phyloP scores from a whole-genome alignment of 2,329 filamentous ascomycete genomes.

The Ophiostoma piceae region DNA sequence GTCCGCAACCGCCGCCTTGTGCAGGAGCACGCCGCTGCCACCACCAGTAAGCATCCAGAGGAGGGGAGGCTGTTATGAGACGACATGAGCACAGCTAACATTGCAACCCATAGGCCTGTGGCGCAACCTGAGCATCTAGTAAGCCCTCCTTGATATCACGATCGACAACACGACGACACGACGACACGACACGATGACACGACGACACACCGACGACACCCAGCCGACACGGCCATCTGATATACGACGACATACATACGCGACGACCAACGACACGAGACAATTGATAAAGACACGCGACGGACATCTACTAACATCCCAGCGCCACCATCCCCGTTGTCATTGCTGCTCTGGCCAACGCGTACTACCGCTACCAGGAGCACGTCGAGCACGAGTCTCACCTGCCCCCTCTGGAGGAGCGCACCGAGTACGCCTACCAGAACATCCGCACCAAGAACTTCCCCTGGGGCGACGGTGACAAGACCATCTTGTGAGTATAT shows the following conservation, averaged over 20 bases:
- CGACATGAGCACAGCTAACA: conserved; percentile 33
- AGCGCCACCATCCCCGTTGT: conserved; percentile 73
- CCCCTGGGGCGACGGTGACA: conserved; percentile 92
- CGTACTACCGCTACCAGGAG: conserved; percentile 85
- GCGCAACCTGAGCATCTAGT: conserved; percentile 96
- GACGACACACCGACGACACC: not conserved
- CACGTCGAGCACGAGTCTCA: conserved; percentile 96
- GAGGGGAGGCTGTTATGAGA: not conserved
- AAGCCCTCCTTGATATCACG: conserved; percentile 40
- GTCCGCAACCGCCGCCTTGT: conserved; percentile 85
- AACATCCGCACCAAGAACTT: conserved; percentile 97
- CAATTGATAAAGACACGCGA: not conserved
- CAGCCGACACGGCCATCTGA: too few species aligned
- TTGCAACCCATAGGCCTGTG: conserved; percentile 64
- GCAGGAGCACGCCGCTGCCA: conserved; percentile 81
- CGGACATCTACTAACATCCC: conserved; percentile 24
- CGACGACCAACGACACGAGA: not conserved
- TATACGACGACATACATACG: not conserved
- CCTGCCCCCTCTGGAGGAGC: conserved; percentile 81
- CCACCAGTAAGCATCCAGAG: conserved; percentile 62
- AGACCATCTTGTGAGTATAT: conserved; percentile 43
- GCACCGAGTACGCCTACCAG: conserved; percentile 90
- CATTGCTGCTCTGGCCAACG: conserved; percentile 69
- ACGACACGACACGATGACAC: not conserved
- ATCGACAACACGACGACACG: not conserved